These are phyloP conservation scores for Phytophthora fragariae DNA, from an alignment of 352 stramenopile genomes.

Conservation along the genomic window DNA sequence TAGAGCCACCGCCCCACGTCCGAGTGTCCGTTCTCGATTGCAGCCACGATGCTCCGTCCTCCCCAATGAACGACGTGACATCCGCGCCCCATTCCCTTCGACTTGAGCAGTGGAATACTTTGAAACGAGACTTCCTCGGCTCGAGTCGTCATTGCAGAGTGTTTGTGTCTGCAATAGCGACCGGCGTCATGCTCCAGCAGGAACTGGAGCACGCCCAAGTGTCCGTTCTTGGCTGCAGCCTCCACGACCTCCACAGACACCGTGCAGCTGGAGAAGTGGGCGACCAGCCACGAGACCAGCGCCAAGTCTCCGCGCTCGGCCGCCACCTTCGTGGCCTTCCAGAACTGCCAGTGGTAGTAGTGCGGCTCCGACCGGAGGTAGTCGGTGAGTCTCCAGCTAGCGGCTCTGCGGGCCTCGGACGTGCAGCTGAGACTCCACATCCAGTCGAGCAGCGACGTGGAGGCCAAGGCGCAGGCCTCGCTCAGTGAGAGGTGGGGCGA, in stretches of 20 bases:
- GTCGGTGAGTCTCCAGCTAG: not conserved
- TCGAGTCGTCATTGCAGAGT: not conserved
- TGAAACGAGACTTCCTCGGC: not conserved
- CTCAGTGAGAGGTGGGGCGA: not conserved
- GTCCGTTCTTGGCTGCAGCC: not conserved
- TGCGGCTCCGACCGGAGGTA: not conserved
- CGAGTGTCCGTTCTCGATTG: not conserved
- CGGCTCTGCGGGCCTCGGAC: not conserved
- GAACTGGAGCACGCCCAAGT: not conserved
- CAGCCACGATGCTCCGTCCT: not conserved
- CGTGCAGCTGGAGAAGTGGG: not conserved
- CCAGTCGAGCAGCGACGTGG: not conserved
- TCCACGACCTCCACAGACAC: not conserved
- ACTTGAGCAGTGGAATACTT: not conserved
- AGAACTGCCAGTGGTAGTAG: not conserved
- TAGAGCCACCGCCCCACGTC: not conserved
- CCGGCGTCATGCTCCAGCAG: not conserved
- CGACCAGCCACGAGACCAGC: not conserved
- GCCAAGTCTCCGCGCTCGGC: not conserved
- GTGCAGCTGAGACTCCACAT: not conserved
- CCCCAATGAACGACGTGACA: not conserved
- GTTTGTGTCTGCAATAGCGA: slow-evolving; percentile 2
- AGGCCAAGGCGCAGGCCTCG: not conserved
- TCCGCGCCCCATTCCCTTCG: not conserved
- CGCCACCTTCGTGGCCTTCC: not conserved